A percentile compares a stretch with the other conserved stretches of the same genome.
These are phyloP conservation scores for Fusarium sp. DNA, from an alignment of 2,329 filamentous ascomycete species.

Conservation along the genomic window DNA sequence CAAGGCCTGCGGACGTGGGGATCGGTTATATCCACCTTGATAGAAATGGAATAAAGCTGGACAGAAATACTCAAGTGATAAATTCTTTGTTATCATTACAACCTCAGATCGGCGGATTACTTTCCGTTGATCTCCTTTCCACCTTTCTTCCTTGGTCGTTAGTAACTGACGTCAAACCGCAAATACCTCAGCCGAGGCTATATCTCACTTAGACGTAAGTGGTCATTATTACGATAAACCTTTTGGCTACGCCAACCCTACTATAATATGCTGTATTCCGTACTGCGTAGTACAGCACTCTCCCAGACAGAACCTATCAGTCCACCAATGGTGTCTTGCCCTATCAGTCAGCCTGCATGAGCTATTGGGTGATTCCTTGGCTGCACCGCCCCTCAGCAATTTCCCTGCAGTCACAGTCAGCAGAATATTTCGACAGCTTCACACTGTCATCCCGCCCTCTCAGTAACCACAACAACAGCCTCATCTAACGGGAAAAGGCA, in stretches of 20 bases:
- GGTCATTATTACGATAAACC: no score
- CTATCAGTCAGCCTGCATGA: neutral
- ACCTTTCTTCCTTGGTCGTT: no score
- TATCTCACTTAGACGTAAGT: no score
- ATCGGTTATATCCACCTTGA: no score
- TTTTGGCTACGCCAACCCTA: no score
- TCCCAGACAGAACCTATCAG: neutral
- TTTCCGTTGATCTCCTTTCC: no score
- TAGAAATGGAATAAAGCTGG: no score
- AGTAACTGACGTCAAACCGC: no score
- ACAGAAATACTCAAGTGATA: no score
- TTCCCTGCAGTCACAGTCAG: neutral
- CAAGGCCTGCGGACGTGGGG: neutral
- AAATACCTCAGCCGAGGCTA: neutral
- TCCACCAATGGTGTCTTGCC: neutral
- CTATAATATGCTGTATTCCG: no score
- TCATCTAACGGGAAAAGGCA: neutral
- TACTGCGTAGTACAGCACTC: neutral
- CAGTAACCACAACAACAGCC: neutral
- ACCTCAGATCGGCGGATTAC: neutral
- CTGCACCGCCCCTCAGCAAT: neutral
- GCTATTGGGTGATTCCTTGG: neutral
- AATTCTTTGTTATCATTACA: no score
- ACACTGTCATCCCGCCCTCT: neutral
- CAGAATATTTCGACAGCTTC: neutral